Percentiles rank a stretch among this genome's conserved stretches.
These are phyloP conservation scores for Trichoderma simmonsii DNA, from an alignment of 2,329 filamentous ascomycete genomes.

Conservation along the genomic window DNA sequence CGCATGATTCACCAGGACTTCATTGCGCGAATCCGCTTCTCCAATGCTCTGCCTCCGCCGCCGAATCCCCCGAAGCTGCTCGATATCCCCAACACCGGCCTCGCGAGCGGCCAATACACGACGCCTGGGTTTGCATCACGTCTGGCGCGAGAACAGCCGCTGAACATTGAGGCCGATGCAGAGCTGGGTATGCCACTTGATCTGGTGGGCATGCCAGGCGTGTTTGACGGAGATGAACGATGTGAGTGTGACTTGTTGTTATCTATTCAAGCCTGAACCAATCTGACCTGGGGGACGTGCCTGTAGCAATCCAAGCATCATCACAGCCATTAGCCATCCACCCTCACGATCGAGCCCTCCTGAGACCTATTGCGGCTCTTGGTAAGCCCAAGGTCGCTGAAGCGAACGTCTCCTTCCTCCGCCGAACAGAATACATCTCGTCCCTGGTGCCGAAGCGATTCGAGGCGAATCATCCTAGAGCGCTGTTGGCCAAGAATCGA, in stretches of 20 bases:
- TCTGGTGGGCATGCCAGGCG: constrained; percentile 87
- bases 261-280: neutral
- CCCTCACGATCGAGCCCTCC: constrained; percentile 77
- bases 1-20: constrained; percentile 86
- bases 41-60: constrained; percentile 91
- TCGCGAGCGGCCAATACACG: constrained; percentile 84
- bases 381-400: constrained; percentile 78
- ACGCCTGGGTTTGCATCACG: constrained; percentile 86
- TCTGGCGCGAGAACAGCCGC: constrained; percentile 82
- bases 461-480: constrained; percentile 43
- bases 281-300: constrained; percentile 4
- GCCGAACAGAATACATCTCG: constrained; percentile 93
- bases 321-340: constrained; percentile 69
- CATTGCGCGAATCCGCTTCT: constrained; percentile 91
- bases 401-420: constrained; percentile 84
- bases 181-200: constrained; percentile 98
- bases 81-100: constrained; percentile 90
- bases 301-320: constrained; percentile 74
- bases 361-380: constrained; percentile 78
- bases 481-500: constrained; percentile 34
- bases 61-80: constrained; percentile 94
- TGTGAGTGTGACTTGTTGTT: constrained; percentile 50
- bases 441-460: constrained; percentile 51
- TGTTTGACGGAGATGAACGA: constrained; percentile 93
- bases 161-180: constrained; percentile 96